Evolutionary conservation across 2,329 filamentous ascomycete species (phyloP).

Genomic region (Apiospora marii): DNA sequence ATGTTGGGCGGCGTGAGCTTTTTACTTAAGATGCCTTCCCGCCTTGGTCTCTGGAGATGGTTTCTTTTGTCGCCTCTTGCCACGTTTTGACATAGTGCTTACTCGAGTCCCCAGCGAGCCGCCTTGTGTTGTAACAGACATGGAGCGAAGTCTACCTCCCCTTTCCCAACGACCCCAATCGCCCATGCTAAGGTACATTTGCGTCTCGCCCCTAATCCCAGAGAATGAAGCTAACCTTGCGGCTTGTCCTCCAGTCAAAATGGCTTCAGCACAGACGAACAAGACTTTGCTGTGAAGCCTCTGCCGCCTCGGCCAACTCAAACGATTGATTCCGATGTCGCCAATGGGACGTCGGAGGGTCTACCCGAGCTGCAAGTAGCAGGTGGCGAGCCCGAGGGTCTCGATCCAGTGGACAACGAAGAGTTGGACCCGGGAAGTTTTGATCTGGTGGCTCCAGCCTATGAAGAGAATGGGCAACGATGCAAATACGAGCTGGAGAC

Average conservation of each 20-base stretch:
- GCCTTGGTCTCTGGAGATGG: not conserved
- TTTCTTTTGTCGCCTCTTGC: not conserved
- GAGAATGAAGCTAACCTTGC: not conserved
- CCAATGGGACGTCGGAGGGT: not conserved
- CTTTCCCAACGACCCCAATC: not conserved
- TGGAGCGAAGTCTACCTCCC: not conserved
- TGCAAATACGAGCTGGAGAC: conserved; percentile 64
- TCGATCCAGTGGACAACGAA: conserved; percentile 45
- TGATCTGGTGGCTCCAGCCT: conserved; percentile 52
- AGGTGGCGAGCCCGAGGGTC: conserved; percentile 38
- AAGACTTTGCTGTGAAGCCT: conserved; percentile 1
- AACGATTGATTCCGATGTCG: not conserved
- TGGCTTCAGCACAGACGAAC: not conserved
- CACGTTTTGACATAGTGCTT: not conserved
- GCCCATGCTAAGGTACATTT: not conserved
- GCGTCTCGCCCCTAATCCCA: too few species aligned
- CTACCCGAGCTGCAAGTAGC: conserved; percentile 37
- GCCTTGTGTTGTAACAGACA: not conserved
- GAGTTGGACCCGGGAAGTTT: conserved; percentile 47
- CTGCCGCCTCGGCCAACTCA: not conserved
- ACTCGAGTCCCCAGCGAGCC: not conserved
- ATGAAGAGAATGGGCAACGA: conserved; percentile 34
- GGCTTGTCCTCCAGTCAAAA: not conserved
- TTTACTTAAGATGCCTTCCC: not conserved
- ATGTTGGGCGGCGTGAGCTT: not conserved